Base-by-base conservation (phyloP, 2,329 filamentous ascomycete species). In the Dactylella cylindrospora region DNA sequence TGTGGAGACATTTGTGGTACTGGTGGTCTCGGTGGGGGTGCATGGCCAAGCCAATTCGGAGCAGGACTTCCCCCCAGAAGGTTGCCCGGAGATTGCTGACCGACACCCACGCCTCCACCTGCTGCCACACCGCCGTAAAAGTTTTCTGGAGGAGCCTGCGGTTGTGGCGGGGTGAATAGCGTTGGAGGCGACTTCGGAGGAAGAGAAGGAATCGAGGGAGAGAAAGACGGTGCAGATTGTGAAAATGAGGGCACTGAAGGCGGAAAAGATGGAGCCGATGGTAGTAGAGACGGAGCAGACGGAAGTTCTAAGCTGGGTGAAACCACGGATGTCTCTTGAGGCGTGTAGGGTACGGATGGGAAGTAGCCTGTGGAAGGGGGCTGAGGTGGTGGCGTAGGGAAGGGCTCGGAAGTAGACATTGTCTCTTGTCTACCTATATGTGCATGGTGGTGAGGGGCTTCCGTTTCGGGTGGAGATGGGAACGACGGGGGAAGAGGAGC, bases 351-450 rank as follows among this genome's bases (percentile, higher is more conserved):
- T 31, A 45, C 50, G 17, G 66, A 40, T 9, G 68, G 47, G 36
- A 61, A 61, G 23, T 61, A 61, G 43, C 55, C 67, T 50, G 47
- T 64, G 10, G 65, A 65, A 36, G 65, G 57, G 38, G 64, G 67
- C 10, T 69, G 68, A 12, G 68, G 65, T 8, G 71, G 67, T n/a
- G 75, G 73, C 0, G 73, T 70, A 17, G 75, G 73, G 41, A 75
- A 74, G 3, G 73, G 74, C 10, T 76, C 72, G 47, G 75, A 74
- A 4, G 71, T 66, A 13, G 55, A 61, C 55, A 61, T 61, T 2
- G 55, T 61, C 25, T 61, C 55, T 15, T 47, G 52, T 15, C 55
- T 52, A 28, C 55, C 43, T 3, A 61, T 22, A 39, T 65, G 26
- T 19, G 43, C 41, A 33, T 32, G 57, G 35, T 40, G 54, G 29